Evolutionary conservation across 306 rosid species (phyloP).

Genomic region (Trifolium fragiferum): DNA sequence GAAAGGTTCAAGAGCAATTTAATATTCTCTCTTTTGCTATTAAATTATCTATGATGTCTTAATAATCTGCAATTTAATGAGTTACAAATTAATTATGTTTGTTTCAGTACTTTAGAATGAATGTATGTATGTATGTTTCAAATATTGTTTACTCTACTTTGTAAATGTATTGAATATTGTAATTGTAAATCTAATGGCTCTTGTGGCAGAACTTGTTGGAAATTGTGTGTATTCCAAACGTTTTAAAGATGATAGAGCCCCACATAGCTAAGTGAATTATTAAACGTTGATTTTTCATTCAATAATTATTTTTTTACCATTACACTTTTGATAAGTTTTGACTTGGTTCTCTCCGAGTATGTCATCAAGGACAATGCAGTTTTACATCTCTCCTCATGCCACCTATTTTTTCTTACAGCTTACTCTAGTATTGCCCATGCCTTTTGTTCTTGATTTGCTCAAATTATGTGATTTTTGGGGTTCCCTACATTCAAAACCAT

Average conservation of each 20-base stretch:
- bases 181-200: background rate
- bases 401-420: background rate
- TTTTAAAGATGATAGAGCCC: background rate
- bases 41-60: background rate
- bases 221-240: background rate
- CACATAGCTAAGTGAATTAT: background rate
- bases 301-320: background rate
- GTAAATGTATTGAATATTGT: slow-evolving; percentile 21
- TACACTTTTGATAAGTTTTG: background rate
- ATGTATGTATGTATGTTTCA: background rate
- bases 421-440: slow-evolving; percentile 12
- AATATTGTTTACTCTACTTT: background rate
- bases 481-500: background rate
- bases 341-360: background rate
- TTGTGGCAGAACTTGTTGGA: background rate
- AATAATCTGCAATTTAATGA: slow-evolving; percentile 2
- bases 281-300: background rate
- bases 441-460: slow-evolving; percentile 13
- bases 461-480: slow-evolving; percentile 11
- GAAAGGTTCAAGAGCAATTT: slow-evolving; percentile 23
- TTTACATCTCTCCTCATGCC: background rate
- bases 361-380: background rate
- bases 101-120: slow-evolving; percentile 4
- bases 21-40: background rate
- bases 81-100: slow-evolving; percentile 1